These are phyloP conservation scores for Medicago ruthenica DNA, from an alignment of 306 rosid genomes.

Conservation along the genomic window DNA sequence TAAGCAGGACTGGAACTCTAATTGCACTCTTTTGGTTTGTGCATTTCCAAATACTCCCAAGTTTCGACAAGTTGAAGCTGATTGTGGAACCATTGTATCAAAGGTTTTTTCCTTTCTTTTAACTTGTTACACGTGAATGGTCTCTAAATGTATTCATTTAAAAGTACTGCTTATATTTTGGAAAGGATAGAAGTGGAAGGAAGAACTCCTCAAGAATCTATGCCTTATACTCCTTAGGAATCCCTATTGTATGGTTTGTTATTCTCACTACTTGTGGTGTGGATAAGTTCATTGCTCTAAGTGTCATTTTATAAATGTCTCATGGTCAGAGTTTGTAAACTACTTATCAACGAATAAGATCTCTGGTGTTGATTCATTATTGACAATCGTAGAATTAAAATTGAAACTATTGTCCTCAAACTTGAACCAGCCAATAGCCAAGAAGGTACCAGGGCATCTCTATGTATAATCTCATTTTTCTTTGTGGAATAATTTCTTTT, in stretches of 20 bases:
- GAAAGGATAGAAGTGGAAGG: slow-evolving; percentile 19
- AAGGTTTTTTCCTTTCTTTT: slow-evolving; percentile 59
- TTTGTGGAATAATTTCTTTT: slow-evolving; percentile 4
- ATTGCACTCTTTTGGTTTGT: slow-evolving; percentile 88
- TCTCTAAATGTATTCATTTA: background rate
- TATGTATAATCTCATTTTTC: background rate
- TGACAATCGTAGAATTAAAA: background rate
- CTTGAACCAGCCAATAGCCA: slow-evolving; percentile 8
- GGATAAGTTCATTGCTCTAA: background rate
- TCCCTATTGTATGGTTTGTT: background rate
- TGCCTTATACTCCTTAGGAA: background rate
- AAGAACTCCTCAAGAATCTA: background rate
- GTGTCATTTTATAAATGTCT: slow-evolving; percentile 7
- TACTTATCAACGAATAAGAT: background rate
- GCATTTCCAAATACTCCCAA: slow-evolving; percentile 92
- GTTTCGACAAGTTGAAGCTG: slow-evolving; percentile 90
- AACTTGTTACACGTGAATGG: background rate
- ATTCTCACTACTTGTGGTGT: background rate
- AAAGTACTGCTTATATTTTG: slow-evolving; percentile 12
- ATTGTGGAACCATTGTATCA: slow-evolving; percentile 87
- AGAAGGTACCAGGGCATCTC: background rate
- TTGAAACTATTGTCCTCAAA: slow-evolving; percentile 10
- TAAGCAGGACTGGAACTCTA: slow-evolving; percentile 84
- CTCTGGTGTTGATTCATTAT: slow-evolving; percentile 21
- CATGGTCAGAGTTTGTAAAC: background rate